phyloP scores from a whole-genome alignment of 2,329 filamentous ascomycete genomes.

The Aschersonia sp. region DNA sequence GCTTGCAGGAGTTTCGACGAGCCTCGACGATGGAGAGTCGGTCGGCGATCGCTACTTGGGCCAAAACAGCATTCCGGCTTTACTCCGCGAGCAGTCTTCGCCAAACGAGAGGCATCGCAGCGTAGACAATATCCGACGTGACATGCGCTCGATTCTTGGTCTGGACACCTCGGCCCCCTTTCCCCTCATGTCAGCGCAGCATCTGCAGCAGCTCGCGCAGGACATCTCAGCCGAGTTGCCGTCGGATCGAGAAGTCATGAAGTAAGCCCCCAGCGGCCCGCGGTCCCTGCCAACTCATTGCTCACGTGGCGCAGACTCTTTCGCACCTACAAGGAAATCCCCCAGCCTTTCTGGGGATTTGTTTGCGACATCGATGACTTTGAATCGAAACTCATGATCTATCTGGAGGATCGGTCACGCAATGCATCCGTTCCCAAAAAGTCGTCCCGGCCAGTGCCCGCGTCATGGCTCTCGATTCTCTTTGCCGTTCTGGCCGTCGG shows the following conservation, averaged over 20 bases:
- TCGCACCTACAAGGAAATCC: conserved; percentile 51
- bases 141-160: conserved; percentile 52
- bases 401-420: conserved; percentile 48
- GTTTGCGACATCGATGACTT: conserved; percentile 52
- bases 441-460: conserved; percentile 37
- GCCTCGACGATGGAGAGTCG: conserved; percentile 37
- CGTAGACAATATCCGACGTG: conserved; percentile 40
- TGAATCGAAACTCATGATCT: conserved; percentile 48
- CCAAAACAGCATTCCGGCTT: conserved; percentile 53
- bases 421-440: conserved; percentile 32
- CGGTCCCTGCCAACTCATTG: no score
- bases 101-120: conserved; percentile 35
- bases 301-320: conserved; percentile 32
- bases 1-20: conserved; percentile 17
- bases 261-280: conserved; percentile 23
- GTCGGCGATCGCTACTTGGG: conserved; percentile 47
- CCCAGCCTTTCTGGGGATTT: conserved; percentile 54
- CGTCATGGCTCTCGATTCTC: conserved; percentile 51
- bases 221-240: conserved; percentile 49
- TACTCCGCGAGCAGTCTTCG: conserved; percentile 46
- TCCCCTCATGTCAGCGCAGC: conserved; percentile 49
- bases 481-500: conserved; percentile 52
- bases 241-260: conserved; percentile 51
- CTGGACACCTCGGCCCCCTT: conserved; percentile 53
- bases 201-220: conserved; percentile 42